Base-by-base conservation (phyloP, 2,329 filamentous ascomycete genomes). In the Pseudovirgaria hyperparasitica region DNA sequence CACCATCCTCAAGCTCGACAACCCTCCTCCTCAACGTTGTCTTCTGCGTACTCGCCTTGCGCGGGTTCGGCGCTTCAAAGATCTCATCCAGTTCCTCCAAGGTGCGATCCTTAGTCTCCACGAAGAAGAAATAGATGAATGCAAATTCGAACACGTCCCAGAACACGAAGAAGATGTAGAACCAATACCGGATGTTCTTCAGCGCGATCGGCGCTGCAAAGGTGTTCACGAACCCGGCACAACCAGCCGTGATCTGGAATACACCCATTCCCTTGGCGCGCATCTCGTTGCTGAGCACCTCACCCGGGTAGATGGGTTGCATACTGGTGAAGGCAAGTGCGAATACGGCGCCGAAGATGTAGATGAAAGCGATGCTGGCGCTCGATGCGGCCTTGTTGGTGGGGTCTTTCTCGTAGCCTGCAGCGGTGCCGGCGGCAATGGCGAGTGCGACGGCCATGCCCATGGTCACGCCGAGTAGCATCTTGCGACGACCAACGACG, bases 241-340 rank as follows among this genome's bases (percentile, higher is more conserved):
- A n/a, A n/a, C n/a, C n/a, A n/a, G n/a, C n/a, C n/a, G n/a, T n/a
- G n/a, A n/a, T n/a, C n/a, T n/a, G n/a, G n/a, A n/a, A n/a, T n/a
- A n/a, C n/a, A n/a, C n/a, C n/a, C n/a, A n/a, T n/a, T n/a, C 26
- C 26, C 14, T 28, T 28, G 6, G 26, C 26, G 6, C 26, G 8
- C 9, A 21, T 28, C n/a, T 16, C n/a, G 12, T 12, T 28, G 14
- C 16, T 14, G 3, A 28, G 26, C 10, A 9, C 9, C 23, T 28
- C 26, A 9, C 22, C 17, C 15, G 15, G 10, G 16, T 28, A 28
- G 8, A 28, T 19, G 7, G 26, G 18, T 14, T 14, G 8, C 6
- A 17, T 16, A 7, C 19, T 19, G n/a, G 20, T 16, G 19, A 12
- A 23, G 6, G 19, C 26, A 9, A 24, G 12, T 7, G 26, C 10